Evolutionary conservation across 2,329 filamentous ascomycete species (phyloP), one percentile per base, ranked within the genome.

Genomic region (Tolypocladium ophioglossoides): DNA sequence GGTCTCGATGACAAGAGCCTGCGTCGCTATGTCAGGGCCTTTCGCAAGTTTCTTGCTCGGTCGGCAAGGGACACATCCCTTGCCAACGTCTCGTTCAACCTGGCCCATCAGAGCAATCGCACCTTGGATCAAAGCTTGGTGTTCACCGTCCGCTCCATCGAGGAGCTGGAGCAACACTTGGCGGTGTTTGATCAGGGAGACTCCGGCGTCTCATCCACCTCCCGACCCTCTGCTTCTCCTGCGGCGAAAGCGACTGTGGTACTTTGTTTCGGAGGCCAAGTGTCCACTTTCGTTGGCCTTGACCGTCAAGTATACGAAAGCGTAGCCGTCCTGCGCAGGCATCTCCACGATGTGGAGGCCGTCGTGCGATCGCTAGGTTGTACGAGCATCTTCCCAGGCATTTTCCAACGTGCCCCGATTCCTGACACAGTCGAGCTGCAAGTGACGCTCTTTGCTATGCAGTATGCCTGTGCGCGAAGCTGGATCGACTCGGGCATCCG

Each of bases 401-500:
- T 73, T 18, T 72, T 73, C 54, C 37, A 62, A 20, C 41, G 49
- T 0, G 30, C 55, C 1, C 60, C 64, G 0, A 54, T 68, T 1
- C 7, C 48, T 0, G 63, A 69, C 51, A 48, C 55, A 0, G 62
- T 67, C 1, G 49, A 54, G 5, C 61, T 78, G 1, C 76, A 78
- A 52, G 59, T 68, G 0, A 58, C 50, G 9, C 60, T 77, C 1
- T 71, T 77, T 18, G 63, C 72, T 2, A 56, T 72, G 5, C 70
- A 75, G 58, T 73, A 72, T 52, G 55, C 72, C 1, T 66, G 50
- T 12, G 69, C 70, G 0, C 58, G 55, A 51, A 55, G 54, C 30
- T 73, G 71, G 72, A 68, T 73, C 0, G 69, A 71, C 48, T 64
- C 59, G 12, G 71, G 72, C 1, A 6, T 62, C 4, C 9, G 56